Conservation (phyloP, 2,329 filamentous ascomycete species). For the Fragosphaeria purpurea region DNA sequence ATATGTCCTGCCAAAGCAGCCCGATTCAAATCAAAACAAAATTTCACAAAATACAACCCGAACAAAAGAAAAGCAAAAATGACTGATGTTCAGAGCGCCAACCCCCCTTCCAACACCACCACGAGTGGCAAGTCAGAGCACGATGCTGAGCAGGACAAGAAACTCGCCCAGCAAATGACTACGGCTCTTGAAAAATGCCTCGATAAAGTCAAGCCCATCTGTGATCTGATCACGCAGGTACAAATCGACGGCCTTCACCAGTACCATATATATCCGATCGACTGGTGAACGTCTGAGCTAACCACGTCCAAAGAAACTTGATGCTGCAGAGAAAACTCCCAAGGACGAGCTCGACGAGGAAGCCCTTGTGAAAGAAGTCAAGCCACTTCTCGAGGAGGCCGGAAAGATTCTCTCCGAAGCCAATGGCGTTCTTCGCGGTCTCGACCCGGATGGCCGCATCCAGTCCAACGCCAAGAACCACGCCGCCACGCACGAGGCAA, state of each 20-base stretch:
- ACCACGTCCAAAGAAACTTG: constrained; percentile 49
- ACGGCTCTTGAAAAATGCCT: constrained; percentile 66
- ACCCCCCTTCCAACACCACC: no score
- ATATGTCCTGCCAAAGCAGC: no score
- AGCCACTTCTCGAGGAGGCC: constrained; percentile 80
- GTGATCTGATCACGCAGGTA: constrained; percentile 76
- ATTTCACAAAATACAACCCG: no score
- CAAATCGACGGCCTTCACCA: constrained; percentile 14
- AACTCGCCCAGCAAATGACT: constrained; percentile 69
- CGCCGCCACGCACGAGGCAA: constrained; percentile 62
- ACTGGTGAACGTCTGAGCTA: no score
- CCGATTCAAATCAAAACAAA: no score
- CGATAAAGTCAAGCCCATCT: constrained; percentile 74
- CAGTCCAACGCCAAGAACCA: constrained; percentile 77
- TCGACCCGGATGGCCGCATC: constrained; percentile 83
- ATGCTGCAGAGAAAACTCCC: constrained; percentile 67
- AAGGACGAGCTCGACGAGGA: constrained; percentile 88
- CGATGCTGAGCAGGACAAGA: constrained; percentile 53
- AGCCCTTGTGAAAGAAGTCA: constrained; percentile 73
- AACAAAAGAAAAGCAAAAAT: neutral
- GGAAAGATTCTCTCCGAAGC: constrained; percentile 73
- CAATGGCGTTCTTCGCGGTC: constrained; percentile 75
- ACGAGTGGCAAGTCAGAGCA: no score
- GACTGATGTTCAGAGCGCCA: no score
- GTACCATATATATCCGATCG: no score